These are phyloP conservation scores for Alternaria sp. DNA, from an alignment of 2,329 filamentous ascomycete species.

Conservation along the genomic window DNA sequence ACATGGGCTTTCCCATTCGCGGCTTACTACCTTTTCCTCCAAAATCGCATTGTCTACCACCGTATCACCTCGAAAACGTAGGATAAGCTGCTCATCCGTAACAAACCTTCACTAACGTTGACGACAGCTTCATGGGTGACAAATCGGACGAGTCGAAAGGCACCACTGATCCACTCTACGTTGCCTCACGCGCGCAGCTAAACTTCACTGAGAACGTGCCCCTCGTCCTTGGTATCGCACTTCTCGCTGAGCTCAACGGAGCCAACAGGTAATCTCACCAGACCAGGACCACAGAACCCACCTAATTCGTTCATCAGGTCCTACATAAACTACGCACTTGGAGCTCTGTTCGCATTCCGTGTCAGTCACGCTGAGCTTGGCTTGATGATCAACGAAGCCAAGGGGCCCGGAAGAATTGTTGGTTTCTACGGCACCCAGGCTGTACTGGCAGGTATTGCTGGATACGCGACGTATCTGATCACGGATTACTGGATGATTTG, in stretches of 20 bases:
- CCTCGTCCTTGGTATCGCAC: conserved; percentile 45
- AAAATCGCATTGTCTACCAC: conserved; percentile 46
- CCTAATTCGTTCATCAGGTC: conserved; percentile 21
- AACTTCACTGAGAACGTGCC: conserved; percentile 56
- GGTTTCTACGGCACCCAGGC: conserved; percentile 43
- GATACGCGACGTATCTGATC: conserved; percentile 41
- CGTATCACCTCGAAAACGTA: conserved; percentile 44
- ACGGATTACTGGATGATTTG: conserved; percentile 39
- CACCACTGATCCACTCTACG: conserved; percentile 39
- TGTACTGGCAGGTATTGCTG: conserved; percentile 32
- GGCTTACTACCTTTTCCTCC: conserved; percentile 51
- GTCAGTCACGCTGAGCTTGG: conserved; percentile 51
- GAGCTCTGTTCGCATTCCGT: conserved; percentile 47
- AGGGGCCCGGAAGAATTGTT: conserved; percentile 30
- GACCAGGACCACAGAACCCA: neutral
- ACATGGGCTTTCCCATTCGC: conserved; percentile 51
- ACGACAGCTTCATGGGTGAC: conserved; percentile 35
- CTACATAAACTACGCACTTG: conserved; percentile 48
- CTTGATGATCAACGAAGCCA: conserved; percentile 31
- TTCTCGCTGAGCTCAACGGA: conserved; percentile 55
- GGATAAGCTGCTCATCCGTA: neutral
- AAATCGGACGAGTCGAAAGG: conserved; percentile 18
- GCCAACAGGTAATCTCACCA: conserved; percentile 38
- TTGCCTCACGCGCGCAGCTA: conserved; percentile 46
- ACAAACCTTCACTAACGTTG: conserved; percentile 8